Conservation (phyloP, 441 rosid genomes). For the Jatropha podagrica region DNA sequence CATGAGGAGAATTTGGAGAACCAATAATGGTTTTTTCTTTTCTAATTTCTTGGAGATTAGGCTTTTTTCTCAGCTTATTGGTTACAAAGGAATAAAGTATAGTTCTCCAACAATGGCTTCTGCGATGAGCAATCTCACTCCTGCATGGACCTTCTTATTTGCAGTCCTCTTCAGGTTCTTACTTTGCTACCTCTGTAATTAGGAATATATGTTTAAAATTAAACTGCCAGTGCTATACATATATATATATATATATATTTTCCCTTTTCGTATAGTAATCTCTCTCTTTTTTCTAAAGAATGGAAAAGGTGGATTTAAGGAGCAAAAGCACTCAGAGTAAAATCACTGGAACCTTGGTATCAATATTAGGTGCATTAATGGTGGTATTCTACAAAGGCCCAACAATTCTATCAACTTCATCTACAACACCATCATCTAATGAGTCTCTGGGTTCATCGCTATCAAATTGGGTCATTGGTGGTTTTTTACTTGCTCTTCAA, state of each 20-base stretch:
- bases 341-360: slow-evolving; percentile 49
- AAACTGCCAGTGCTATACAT: too few relatives aligned
- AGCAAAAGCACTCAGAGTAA: slow-evolving; percentile 47
- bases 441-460: slow-evolving; percentile 14
- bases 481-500: slow-evolving; percentile 35
- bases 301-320: slow-evolving; percentile 42
- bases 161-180: slow-evolving; percentile 54
- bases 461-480: slow-evolving; percentile 47
- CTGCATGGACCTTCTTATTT: slow-evolving; percentile 54
- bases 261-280: too few relatives aligned
- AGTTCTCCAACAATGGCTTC: slow-evolving; percentile 59
- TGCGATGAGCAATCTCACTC: slow-evolving; percentile 44
- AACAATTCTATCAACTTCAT: slow-evolving; percentile 21
- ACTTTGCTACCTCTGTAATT: slow-evolving; percentile 1
- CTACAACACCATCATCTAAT: neutral
- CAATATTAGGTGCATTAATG: slow-evolving; percentile 53
- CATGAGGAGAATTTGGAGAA: neutral
- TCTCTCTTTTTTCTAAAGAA: slow-evolving; percentile 26
- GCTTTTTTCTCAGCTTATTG: slow-evolving; percentile 30
- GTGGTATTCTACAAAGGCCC: slow-evolving; percentile 57
- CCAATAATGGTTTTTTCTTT: neutral
- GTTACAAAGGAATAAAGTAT: slow-evolving; percentile 43
- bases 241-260: too few relatives aligned
- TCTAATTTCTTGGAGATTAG: slow-evolving; percentile 6
- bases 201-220: neutral